A percentile compares a stretch with the other conserved stretches of the same genome.
Evolutionary conservation across 2,329 filamentous ascomycete species (phyloP).

Genomic region (Sporothrix variecibatus): DNA sequence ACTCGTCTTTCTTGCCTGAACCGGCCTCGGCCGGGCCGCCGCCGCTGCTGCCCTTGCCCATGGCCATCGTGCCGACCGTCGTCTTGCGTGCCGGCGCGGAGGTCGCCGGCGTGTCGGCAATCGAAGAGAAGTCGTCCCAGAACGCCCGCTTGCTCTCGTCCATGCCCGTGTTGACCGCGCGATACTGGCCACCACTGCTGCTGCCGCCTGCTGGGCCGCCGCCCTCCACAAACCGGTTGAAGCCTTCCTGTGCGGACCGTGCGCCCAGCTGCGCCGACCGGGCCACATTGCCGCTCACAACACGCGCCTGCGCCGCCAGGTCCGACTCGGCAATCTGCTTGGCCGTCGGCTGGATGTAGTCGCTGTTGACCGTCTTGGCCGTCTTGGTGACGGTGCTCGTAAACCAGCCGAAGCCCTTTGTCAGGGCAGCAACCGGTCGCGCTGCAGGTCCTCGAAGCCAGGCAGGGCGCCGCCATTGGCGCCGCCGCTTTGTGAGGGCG

Average conservation of each 20-base stretch:
- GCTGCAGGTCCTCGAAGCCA: constrained; percentile 83
- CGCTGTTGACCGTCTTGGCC: constrained; percentile 86
- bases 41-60: constrained; percentile 53
- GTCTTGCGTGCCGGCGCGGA: constrained; percentile 42
- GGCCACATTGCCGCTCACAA: constrained; percentile 66
- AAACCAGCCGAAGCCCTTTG: constrained; percentile 94
- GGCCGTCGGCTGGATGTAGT: constrained; percentile 89
- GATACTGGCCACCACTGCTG: constrained; percentile 38
- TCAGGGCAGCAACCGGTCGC: constrained; percentile 83
- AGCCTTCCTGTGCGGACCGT: constrained; percentile 73
- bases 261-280: constrained; percentile 69
- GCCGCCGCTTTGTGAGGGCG: constrained; percentile 44
- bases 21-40: constrained; percentile 31
- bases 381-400: constrained; percentile 83
- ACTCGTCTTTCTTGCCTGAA: constrained; percentile 56
- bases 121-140: constrained; percentile 85
- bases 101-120: constrained; percentile 59
- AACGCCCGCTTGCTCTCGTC: constrained; percentile 76
- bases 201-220: constrained; percentile 40
- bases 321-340: constrained; percentile 84
- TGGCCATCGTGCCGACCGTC: constrained; percentile 61
- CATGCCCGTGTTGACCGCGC: constrained; percentile 43
- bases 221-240: constrained; percentile 87
- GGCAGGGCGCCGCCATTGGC: constrained; percentile 56
- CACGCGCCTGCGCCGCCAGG: constrained; percentile 66